Evolutionary conservation across 208 protist species (phyloP), one percentile per base, ranked within the genome.

Genomic region (Naegleria fowleri): DNA sequence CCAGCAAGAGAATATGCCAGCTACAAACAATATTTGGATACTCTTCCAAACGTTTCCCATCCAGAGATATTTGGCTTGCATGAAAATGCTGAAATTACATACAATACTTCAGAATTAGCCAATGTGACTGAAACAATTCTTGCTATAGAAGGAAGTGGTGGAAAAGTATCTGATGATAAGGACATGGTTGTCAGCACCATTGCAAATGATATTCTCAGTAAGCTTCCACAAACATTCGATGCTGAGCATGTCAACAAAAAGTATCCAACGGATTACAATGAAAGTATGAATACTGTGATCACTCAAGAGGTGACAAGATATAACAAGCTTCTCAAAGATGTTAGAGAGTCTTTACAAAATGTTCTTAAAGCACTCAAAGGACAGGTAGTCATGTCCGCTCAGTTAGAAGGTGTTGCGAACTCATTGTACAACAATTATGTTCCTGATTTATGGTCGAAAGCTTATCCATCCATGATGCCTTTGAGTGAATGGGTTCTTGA

Each of bases 211-310:
- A 98, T 99, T 86, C 91, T 96, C 79, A 41, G 93, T 9, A 95
- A 95, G 39, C 88, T 98, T 25, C 94, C 94, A 36, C 88, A 92
- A 76, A 93, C 96, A 13, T 98, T 98, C 91, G 95, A 98, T 92
- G 92, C 98, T 87, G 94, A 96, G 40, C 91, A 95, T 88, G 95
- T 98, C 75, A 91, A 95, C 19, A 93, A 94, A 83, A 94, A 94
- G 91, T 99, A 99, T 92, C 97, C 98, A 51, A 98, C 97, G 11
- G 92, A 93, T 58, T 99, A 99, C 95, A 95, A 98, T 91, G 98
- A 99, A 93, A 98, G 97, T 7, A 98, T 99, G 97, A 99, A 99
- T 94, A 99, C 98, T 22, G 98, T 99, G 52, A 93, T 99, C 29
- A 95, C 97, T 41, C 98, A 99, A 94, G 99, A 99, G 95, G 96